phyloP scores from a whole-genome alignment of 148 eudicot species.

The Polygonum aviculare region DNA sequence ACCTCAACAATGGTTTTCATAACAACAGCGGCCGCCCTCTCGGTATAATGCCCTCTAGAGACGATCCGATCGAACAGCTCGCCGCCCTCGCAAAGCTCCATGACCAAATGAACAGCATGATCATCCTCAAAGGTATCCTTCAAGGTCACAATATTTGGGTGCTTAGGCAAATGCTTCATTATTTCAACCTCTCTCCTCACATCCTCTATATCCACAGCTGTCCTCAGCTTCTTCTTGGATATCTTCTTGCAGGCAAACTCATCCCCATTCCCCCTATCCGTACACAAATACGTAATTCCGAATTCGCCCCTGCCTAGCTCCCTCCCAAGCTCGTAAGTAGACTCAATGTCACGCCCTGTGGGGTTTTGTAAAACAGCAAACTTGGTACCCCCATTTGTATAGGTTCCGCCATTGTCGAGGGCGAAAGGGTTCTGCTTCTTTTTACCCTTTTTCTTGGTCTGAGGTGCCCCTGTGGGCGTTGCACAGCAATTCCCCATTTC shows the following conservation, averaged over 20 bases:
- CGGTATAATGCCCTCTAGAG: conserved; percentile 61
- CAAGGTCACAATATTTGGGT: conserved; percentile 47
- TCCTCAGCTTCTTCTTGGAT: conserved; percentile 57
- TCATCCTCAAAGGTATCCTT: conserved; percentile 67
- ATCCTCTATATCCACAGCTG: conserved; percentile 58
- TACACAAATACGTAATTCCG: conserved; percentile 51
- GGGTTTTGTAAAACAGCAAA: conserved; percentile 40
- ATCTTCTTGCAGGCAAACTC: conserved; percentile 53
- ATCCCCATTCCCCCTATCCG: conserved; percentile 34
- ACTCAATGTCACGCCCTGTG: conserved; percentile 41
- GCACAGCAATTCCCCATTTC: conserved; percentile 60
- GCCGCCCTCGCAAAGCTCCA: conserved; percentile 71
- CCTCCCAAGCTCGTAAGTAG: conserved; percentile 39
- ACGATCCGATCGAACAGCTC: conserved; percentile 71
- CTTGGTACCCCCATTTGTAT: conserved; percentile 20
- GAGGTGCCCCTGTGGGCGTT: conserved; percentile 22
- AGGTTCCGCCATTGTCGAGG: conserved; percentile 20
- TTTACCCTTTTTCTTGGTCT: conserved; percentile 23
- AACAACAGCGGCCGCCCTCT: conserved; percentile 59
- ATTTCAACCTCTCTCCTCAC: conserved; percentile 64
- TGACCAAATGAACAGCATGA: conserved; percentile 51
- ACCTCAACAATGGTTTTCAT: conserved; percentile 54
- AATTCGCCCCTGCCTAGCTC: conserved; percentile 71
- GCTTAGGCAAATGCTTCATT: conserved; percentile 54
- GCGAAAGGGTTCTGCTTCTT: conserved; percentile 44